Conservation (phyloP, 495 filamentous ascomycete species). For the Annulohypoxylon nitens region DNA sequence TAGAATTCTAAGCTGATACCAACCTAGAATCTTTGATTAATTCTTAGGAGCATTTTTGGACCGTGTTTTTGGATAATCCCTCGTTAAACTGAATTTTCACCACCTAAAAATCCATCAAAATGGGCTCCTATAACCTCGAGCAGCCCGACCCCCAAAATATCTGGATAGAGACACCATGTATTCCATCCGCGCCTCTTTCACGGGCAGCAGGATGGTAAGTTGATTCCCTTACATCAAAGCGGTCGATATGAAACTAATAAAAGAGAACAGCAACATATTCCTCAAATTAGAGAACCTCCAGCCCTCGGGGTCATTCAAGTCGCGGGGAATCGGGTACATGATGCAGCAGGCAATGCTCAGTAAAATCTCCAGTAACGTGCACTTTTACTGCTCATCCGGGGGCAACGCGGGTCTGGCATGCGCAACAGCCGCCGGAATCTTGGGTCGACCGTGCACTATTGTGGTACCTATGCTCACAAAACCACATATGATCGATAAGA, state of each 20-base stretch:
- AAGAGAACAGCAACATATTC: constrained; percentile 72
- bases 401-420: constrained; percentile 95
- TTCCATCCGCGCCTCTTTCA: constrained; percentile 76
- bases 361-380: constrained; percentile 57
- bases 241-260: constrained; percentile 23
- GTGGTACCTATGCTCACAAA: constrained; percentile 80
- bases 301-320: constrained; percentile 95
- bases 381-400: constrained; percentile 90
- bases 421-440: constrained; percentile 77
- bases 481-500: constrained; percentile 78
- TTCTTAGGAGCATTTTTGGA: neutral
- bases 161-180: constrained; percentile 80
- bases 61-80: neutral
- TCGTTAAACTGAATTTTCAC: neutral
- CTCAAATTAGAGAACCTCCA: constrained; percentile 96
- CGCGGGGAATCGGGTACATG: constrained; percentile 86
- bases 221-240: neutral
- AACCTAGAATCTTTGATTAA: constrained; percentile 2
- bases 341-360: constrained; percentile 69
- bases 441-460: constrained; percentile 83
- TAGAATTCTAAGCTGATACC: neutral
- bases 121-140: constrained; percentile 57
- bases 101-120: constrained; percentile 19
- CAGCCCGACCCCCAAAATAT: constrained; percentile 62
- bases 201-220: constrained; percentile 78